Base-by-base conservation (phyloP, 2,329 filamentous ascomycete species). In the Gyromitra esculenta region DNA sequence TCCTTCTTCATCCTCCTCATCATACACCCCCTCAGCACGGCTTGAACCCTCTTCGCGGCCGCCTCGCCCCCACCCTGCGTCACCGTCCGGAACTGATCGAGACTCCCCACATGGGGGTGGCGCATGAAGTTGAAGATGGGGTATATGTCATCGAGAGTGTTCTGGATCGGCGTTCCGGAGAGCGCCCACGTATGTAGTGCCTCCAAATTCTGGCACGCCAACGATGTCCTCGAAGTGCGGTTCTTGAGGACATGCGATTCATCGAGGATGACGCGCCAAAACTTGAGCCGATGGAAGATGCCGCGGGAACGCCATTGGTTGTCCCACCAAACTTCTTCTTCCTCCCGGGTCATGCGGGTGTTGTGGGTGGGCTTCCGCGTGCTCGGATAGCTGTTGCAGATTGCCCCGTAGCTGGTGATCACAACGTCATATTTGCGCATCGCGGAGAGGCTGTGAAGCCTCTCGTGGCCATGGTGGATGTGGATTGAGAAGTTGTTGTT, bases 171-270 rank as follows among this genome's bases (percentile, higher is more conserved):
- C 0, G 96, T 99, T 66, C 96, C 96, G 0, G 94, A 97, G 77
- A 99, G 85, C 82, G 95, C 98, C 96, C 96, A 99, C 75, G 95
- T 88, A 81, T 97, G 98, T 82, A 96, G 91, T 21, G 93, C 91
- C 31, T 91, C 87, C 45, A 99, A 83, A 11, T 84, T 82, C 79
- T 85, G 88, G 37, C 88, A 88, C 1, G 89, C 91, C 77, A 86
- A 85, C 0, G 91, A 88, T 3, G 86, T 84, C 76, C 88, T 87
- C 0, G 91, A 90, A 43, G 84, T 85, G 67, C 87, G 87, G 81
- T 99, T 99, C 85, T 99, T 99, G 88, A 99, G 97, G 1, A 92
- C 96, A 83, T 99, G 96, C 0, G 96, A 96, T 85, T 99, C 96
- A 79, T 99, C 96, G 0, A 99, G 87, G 79, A 99, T 94, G 76